Base-by-base conservation (phyloP, 1,139 yeast species). In the Candida sp. region DNA sequence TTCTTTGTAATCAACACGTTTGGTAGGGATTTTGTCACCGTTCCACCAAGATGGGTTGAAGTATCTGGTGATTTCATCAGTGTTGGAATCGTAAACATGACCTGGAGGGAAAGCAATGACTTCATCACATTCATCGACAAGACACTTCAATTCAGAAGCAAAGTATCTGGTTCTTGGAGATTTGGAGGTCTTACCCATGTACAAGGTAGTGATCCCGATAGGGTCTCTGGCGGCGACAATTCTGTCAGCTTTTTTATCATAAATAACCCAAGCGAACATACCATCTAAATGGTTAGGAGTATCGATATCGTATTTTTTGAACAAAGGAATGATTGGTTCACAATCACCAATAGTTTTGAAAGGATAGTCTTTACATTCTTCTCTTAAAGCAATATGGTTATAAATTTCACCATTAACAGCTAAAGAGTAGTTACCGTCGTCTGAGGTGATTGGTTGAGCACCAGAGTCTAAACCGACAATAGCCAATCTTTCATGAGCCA, bases 51-150 rank as follows among this genome's bases (percentile, higher is more conserved):
- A 66, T 55, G 99, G 99, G 53, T 78, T 75, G 79, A 82, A 93
- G 71, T 91, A 93, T 63, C 98, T 82, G 33, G 90, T 84, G 58
- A 87, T 61, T 66, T 86, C 64, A 68, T 87, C 97, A 48, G 97
- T 87, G 53, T 79, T 77, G 47, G 97, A 89, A 69, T 93, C 99
- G 67, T 89, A 93, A 45, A 91, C 84, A 63, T 93, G 98, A 49
- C 99, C 99, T 35, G 99, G 99, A 45, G 98, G 98, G 90, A 93
- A 93, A 27, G 97, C 95, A 48, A 73, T 63, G 64, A 93, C 90
- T 50, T 79, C 79, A 66, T 93, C 99, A 77, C 99, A 93, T 70
- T 88, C 97, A 55, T 89, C 97, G 47, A 84, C 80, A 56, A 93
- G 76, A 69, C 97, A 89, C 75, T 93, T 93, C 66, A 93, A 78